Evolutionary conservation across 2,329 filamentous ascomycete species (phyloP), one percentile per base, ranked within the genome.

Genomic region (Coniochaeta prunicola): DNA sequence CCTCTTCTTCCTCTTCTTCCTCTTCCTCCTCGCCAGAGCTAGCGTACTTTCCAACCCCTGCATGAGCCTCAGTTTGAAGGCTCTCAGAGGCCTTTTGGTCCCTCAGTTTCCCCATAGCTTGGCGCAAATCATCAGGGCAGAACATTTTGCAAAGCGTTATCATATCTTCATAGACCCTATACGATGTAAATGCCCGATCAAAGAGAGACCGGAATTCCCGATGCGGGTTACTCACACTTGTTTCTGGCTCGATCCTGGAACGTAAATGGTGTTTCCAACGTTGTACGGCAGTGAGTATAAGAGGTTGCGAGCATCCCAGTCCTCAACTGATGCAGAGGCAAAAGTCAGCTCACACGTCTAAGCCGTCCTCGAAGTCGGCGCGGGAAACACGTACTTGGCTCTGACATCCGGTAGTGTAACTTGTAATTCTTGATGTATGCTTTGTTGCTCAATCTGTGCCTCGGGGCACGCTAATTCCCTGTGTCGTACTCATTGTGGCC

Each of bases 401-500:
- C 63, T 10, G 62, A 63, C 7, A 57, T 33, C 2, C 57, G 60
- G 26, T 61, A 65, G n/a, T 60, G 31, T 8, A 36, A 38, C 48
- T 62, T 60, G 26, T 68, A 68, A 9, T 21, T 54, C n/a, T 56
- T 17, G n/a, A 66, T 57, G 50, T 68, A 68, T 0, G 50, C 28
- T 24, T 55, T 36, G 12, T 53, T 33, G 40, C 66, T 67, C 53
- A 68, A 42, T n/a, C 57, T 40, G 42, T 67, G 65, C 54, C 67
- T 60, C 26, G 60, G 59, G 0, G 65, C 60, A 24, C 67, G 56
- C 69, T 67, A 69, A 9, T 64, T 66, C 4, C 68, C 68, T 34
- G 68, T 59, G 42, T 70, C 68, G 58, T 65, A 64, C 59, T 73
- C 71, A 50, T 71, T 69, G 55, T 72, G 70, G 0, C 61, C 70